Base-by-base conservation (phyloP, 2,329 filamentous ascomycete species). In the Erysiphe pulchra region DNA sequence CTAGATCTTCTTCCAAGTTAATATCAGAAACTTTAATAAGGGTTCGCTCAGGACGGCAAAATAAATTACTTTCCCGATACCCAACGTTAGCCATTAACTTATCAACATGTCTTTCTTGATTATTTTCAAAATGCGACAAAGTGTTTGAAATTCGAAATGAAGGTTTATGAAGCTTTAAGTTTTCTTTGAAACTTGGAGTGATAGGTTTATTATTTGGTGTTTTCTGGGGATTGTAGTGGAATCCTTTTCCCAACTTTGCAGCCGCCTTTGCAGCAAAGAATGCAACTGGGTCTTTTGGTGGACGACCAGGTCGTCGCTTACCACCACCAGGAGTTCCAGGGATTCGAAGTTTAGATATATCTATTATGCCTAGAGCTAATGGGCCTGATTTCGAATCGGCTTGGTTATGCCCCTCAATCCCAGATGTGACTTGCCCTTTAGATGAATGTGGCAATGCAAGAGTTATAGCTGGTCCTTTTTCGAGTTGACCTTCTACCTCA, bases 51-150 rank as follows among this genome's bases (percentile, higher is more conserved):
- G 83, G 80, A 41, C 82, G 76, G 45, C 81, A 68, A 57, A 85
- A 95, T 48, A 86, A 69, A 61, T 95, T 87, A 54, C 80, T 93
- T 63, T 94, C 85, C 62, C 94, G 87, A 57, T 93, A 95, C 45
- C 87, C 87, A 42, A 93, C 81, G 55, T 84, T 87, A 53, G 86
- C 86, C 86, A 95, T 93, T 1, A 83, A 80, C 57, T 90, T 85
- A 61, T 94, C 87, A 42, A 95, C 86, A 60, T 93, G 95, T 55
- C 87, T 81, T 48, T 82, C 77, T 57, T 87, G 80, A 60, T 90
- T 85, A 58, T 85, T 80, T 60, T 94, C 87, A 51, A 83, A 85
- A 24, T 78, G 65, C 47, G 75, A 67, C 52, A 87, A 80, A n/a
- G 81, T 77, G 54, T 84, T 77, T n/a, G 80, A 79, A 55, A 73